These are phyloP conservation scores for Lodderomyces margitis DNA, from an alignment of 1,139 yeast genomes.

Conservation along the genomic window DNA sequence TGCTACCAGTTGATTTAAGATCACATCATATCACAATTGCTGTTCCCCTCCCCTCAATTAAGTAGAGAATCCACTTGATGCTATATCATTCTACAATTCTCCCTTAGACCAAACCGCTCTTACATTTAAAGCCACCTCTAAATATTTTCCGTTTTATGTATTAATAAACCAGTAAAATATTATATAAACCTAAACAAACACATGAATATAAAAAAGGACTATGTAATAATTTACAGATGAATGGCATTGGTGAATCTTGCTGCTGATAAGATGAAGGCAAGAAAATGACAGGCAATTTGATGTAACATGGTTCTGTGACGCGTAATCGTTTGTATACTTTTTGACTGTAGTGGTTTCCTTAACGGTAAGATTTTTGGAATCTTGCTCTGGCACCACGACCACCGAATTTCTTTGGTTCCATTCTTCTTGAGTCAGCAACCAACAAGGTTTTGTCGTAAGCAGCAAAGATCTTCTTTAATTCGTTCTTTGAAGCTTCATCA, in stretches of 20 bases:
- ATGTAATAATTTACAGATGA: constrained; percentile 10
- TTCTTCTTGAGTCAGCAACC: constrained; percentile 99
- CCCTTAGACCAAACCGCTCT: too few relatives aligned
- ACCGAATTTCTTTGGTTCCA: constrained; percentile 99
- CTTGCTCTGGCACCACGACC: constrained; percentile 99
- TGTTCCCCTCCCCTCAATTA: too few relatives aligned
- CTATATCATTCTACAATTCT: too few relatives aligned
- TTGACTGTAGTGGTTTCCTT: constrained; percentile 27
- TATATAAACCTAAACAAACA: constrained; percentile 11
- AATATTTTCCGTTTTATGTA: constrained; percentile 12
- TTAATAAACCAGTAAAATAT: constrained; percentile 12
- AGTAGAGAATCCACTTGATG: too few relatives aligned
- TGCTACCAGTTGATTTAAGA: not conserved
- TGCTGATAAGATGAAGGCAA: constrained; percentile 5
- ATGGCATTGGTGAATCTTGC: constrained; percentile 6
- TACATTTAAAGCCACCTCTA: not conserved
- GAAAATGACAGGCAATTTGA: constrained; percentile 6
- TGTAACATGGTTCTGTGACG: not conserved
- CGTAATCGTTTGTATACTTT: not conserved
- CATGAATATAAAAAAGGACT: constrained; percentile 5
- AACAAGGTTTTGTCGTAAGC: constrained; percentile 99
- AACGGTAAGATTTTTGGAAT: constrained; percentile 99
- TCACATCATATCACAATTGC: too few relatives aligned
- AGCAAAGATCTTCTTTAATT: constrained; percentile 96
- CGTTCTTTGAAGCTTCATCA: constrained; percentile 99